Evolutionary conservation across 1,284 basidiomycete genomes (phyloP).

Genomic region (Apiotrichum siamense): DNA sequence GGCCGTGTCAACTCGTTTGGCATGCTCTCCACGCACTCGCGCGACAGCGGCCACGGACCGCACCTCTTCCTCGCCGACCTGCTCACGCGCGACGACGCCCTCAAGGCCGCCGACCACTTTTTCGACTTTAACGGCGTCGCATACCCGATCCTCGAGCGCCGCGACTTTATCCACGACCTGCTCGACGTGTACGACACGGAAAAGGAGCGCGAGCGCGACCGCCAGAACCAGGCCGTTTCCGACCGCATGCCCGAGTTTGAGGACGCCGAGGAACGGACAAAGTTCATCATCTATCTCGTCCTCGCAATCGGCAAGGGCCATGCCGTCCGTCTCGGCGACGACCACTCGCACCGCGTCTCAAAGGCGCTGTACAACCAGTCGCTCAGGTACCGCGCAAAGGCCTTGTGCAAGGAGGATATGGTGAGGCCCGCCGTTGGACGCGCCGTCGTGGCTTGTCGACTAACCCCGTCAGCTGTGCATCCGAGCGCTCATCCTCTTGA

Average conservation of each 20-base stretch:
- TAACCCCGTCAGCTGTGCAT: conserved; percentile 17
- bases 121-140: conserved; percentile 24
- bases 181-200: conserved; percentile 20
- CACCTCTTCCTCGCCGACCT: background rate
- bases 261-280: conserved; percentile 14
- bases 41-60: background rate
- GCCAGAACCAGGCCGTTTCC: background rate
- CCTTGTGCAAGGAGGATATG: conserved; percentile 24
- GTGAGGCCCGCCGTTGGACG: too few species aligned
- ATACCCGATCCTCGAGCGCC: conserved; percentile 27
- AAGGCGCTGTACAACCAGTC: conserved; percentile 16
- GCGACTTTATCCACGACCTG: conserved; percentile 21
- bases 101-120: conserved; percentile 21
- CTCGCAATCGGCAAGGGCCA: conserved; percentile 25
- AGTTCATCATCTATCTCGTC: conserved; percentile 33
- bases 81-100: conserved; percentile 18
- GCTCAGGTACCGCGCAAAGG: conserved; percentile 15
- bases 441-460: too few species aligned
- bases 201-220: background rate
- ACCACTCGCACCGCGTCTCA: background rate
- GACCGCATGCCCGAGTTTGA: background rate
- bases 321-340: conserved; percentile 20
- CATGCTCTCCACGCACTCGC: conserved; percentile 2
- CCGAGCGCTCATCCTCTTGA: conserved; percentile 26
- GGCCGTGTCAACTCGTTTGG: background rate